These are phyloP conservation scores for Trichoderma oligosporum DNA, from an alignment of 2,329 filamentous ascomycete species.

Conservation along the genomic window DNA sequence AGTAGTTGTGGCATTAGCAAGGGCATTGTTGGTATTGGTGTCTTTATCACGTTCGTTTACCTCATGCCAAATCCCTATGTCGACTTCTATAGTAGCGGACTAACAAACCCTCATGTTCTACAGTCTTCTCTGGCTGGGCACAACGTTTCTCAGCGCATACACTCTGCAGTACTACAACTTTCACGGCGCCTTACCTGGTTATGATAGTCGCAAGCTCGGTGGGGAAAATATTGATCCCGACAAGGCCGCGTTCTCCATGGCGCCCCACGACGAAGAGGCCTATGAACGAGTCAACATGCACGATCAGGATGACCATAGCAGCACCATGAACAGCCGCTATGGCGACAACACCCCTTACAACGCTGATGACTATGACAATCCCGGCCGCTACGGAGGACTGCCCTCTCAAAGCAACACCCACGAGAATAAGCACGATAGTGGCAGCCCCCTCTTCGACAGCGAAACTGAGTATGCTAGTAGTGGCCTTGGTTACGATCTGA, in stretches of 20 bases:
- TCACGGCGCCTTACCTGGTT: slow-evolving; percentile 59
- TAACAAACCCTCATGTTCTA: background rate
- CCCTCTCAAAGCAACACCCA: slow-evolving; percentile 33
- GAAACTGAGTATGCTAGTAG: slow-evolving; percentile 46
- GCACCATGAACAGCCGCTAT: slow-evolving; percentile 31
- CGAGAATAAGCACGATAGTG: too few species aligned
- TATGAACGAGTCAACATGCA: slow-evolving; percentile 60
- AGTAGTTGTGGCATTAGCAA: slow-evolving; percentile 58
- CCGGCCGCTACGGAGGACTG: slow-evolving; percentile 38
- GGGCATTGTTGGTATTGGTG: slow-evolving; percentile 58
- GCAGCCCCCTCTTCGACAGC: slow-evolving; percentile 46
- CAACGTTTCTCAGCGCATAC: slow-evolving; percentile 56
- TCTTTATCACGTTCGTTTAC: slow-evolving; percentile 57
- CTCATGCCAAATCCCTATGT: background rate
- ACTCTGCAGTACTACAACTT: slow-evolving; percentile 60
- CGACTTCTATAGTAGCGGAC: background rate
- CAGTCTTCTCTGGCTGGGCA: slow-evolving; percentile 54
- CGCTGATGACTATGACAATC: slow-evolving; percentile 39
- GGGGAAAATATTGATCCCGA: slow-evolving; percentile 59
- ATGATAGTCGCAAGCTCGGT: slow-evolving; percentile 47
- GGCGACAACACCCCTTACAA: slow-evolving; percentile 38
- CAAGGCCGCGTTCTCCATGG: slow-evolving; percentile 66
- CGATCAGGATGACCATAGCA: slow-evolving; percentile 43
- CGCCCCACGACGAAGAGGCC: slow-evolving; percentile 62
- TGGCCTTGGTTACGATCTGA: slow-evolving; percentile 20